A percentile compares a stretch with the other conserved stretches of the same genome.
These are phyloP conservation scores for Persicaria maculosa DNA, from an alignment of 148 eudicot genomes.

Conservation along the genomic window DNA sequence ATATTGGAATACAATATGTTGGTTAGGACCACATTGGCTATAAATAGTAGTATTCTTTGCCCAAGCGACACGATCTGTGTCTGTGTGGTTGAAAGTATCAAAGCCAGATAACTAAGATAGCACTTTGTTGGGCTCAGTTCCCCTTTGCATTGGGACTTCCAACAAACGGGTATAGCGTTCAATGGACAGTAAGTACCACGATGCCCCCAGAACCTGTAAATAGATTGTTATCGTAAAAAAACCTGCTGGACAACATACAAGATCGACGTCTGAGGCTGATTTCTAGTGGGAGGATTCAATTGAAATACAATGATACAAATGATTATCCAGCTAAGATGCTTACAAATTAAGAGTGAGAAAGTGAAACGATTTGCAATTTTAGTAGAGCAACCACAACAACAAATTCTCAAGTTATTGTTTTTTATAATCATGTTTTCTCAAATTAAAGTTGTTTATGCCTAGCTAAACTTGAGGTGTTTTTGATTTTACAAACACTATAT, in stretches of 20 bases:
- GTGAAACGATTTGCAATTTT: too few species aligned
- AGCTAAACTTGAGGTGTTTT: too few species aligned
- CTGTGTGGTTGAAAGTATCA: conserved; percentile 22
- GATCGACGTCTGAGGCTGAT: too few species aligned
- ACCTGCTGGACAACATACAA: background rate
- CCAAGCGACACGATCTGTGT: conserved; percentile 42
- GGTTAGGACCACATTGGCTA: conserved; percentile 46
- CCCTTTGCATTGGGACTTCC: conserved; percentile 64
- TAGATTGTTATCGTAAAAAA: background rate
- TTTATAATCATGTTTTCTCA: too few species aligned
- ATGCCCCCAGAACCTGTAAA: conserved; percentile 79
- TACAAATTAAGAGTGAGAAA: too few species aligned
- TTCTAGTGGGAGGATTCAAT: too few species aligned
- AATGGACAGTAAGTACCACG: conserved; percentile 88
- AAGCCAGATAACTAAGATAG: conserved; percentile 49
- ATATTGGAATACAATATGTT: conserved; percentile 39
- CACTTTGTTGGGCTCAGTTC: conserved; percentile 43
- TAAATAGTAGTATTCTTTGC: conserved; percentile 53
- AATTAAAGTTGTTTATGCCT: too few species aligned
- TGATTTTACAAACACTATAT: too few species aligned
- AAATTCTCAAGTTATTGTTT: too few species aligned
- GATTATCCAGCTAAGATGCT: too few species aligned
- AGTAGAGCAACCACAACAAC: too few species aligned
- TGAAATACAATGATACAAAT: too few species aligned
- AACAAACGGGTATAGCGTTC: conserved; percentile 81